These are phyloP conservation scores for Diplodia seriata DNA, from an alignment of 2,329 filamentous ascomycete genomes.

Conservation along the genomic window DNA sequence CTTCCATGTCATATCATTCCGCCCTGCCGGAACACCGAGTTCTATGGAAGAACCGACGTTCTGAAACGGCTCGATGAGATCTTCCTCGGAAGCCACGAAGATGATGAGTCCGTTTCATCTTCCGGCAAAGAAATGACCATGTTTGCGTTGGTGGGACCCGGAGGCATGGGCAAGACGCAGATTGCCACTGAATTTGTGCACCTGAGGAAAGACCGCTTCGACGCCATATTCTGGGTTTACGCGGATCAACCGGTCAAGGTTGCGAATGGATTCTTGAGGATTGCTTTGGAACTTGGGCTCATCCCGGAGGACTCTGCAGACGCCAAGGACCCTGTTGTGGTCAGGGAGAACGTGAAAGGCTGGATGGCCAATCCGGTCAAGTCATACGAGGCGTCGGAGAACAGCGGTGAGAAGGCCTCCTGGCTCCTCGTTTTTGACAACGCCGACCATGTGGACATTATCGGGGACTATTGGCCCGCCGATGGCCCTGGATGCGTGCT, in stretches of 20 bases:
- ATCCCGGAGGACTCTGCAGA: slow-evolving; percentile 32
- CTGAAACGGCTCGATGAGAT: not conserved
- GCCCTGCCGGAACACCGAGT: not conserved
- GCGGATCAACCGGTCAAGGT: slow-evolving; percentile 34
- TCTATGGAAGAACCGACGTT: not conserved
- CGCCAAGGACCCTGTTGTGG: slow-evolving; percentile 30
- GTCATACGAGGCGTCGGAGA: not conserved
- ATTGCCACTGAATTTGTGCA: slow-evolving; percentile 38
- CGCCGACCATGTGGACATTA: slow-evolving; percentile 25
- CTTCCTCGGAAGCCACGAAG: not conserved
- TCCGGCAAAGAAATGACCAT: not conserved
- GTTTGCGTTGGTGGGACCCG: slow-evolving; percentile 37
- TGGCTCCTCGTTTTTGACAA: slow-evolving; percentile 36
- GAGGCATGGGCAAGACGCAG: slow-evolving; percentile 42
- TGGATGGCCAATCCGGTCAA: slow-evolving; percentile 35
- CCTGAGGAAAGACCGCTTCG: slow-evolving; percentile 13
- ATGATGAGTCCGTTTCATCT: not conserved
- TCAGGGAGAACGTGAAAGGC: slow-evolving; percentile 30
- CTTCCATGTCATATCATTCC: not conserved
- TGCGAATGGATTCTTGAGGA: slow-evolving; percentile 26
- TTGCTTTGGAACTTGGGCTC: slow-evolving; percentile 32
- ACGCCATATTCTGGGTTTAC: slow-evolving; percentile 35
- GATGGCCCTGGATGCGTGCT: slow-evolving; percentile 35
- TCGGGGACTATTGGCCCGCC: slow-evolving; percentile 34
- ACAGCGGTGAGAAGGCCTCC: slow-evolving; percentile 7